A percentile compares a stretch with the other conserved stretches of the same genome.
Evolutionary conservation across 352 stramenopile genomes (phyloP).

Genomic region (Phytophthora ohioensis): DNA sequence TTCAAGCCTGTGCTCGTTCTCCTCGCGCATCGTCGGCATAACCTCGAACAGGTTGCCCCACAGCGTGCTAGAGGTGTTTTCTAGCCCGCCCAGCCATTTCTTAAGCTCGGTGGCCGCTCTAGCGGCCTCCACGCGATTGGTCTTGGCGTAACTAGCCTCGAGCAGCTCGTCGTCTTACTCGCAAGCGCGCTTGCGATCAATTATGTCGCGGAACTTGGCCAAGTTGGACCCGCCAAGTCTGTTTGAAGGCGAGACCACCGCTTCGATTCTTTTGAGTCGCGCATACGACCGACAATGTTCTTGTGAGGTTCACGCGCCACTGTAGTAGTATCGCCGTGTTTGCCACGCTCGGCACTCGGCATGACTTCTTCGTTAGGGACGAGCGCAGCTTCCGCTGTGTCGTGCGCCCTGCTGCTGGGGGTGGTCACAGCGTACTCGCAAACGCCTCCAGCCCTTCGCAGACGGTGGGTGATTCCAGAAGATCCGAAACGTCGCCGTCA

Average conservation of each 20-base stretch:
- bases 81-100: neutral
- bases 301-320: no score
- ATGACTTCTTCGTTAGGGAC: neutral
- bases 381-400: neutral
- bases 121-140: no score
- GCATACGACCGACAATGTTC: no score
- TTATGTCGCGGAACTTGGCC: neutral
- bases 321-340: neutral
- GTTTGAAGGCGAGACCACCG: neutral
- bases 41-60: neutral
- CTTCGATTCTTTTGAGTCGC: no score
- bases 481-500: neutral
- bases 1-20: neutral
- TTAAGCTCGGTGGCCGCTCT: neutral
- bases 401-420: constrained; percentile 29
- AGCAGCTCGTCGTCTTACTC: neutral
- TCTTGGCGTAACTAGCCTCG: neutral
- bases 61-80: neutral
- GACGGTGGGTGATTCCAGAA: neutral
- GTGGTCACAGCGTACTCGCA: neutral
- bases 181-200: neutral
- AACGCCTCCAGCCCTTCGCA: neutral
- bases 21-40: neutral
- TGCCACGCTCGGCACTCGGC: no score
- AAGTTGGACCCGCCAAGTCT: neutral